Base-by-base conservation (phyloP, 345 rosid species). In the Eucalyptus pauciflora region DNA sequence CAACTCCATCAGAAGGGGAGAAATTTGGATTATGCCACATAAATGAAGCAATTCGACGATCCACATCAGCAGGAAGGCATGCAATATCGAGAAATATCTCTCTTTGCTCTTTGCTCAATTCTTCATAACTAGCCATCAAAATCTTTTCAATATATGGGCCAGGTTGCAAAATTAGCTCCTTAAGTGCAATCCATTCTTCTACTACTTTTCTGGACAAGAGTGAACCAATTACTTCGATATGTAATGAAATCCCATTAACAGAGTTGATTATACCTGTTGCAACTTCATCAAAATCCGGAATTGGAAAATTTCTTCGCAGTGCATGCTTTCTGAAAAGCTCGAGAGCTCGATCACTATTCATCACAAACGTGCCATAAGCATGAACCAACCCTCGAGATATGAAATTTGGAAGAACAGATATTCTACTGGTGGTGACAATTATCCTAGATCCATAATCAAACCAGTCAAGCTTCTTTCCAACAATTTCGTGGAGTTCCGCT, bases 251-350 rank as follows among this genome's bases (percentile, higher is more conserved):
- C 33, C 71, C 71, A 29, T 62, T 62, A 5, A 62, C 18, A 29
- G 37, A 29, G 8, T 13, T 62, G 16, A 29, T n/a, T 62, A 62
- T 62, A 62, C 5, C 9, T 14, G 0, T 4, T 62, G 37, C 37
- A 29, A 62, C 1, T 29, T 7, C 16, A 62, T 29, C 71, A 62
- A 29, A 62, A 62, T 7, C 33, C 6, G 17, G 71, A 29, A 62
- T n/a, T 29, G 5, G 2, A 29, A 3, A 2, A 62, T 3, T 0
- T 62, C 5, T 13, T 62, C 0, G 71, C 9, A 14, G 13, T 58
- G 29, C 64, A 2, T 60, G 16, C 33, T 60, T 60, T 27, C 69
- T 27, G 8, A 60, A 60, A 60, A 60, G 69, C 31, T 60, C 69
- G 1, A 60, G 31, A 29, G 33, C 69, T 60, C 2, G 16, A 60